A percentile compares a stretch with the other conserved stretches of the same genome.
Evolutionary conservation across 495 filamentous ascomycete genomes (phyloP).

Genomic region (Penicillium robsamsonii): DNA sequence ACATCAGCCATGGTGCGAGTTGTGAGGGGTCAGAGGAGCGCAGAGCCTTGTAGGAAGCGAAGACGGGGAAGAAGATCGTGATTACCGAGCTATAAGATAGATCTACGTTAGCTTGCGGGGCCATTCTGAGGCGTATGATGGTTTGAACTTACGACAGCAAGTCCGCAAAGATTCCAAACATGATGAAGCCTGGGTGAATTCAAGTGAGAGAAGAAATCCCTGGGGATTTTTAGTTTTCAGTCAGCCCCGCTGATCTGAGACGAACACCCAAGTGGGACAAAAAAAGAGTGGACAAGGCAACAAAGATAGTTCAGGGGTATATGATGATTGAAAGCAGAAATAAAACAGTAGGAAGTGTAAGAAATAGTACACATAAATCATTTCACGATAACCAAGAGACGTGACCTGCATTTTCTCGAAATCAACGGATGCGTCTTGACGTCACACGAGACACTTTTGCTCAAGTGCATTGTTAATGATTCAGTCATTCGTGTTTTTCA

Average conservation of each 20-base stretch:
- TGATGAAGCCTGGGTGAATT: constrained; percentile 33
- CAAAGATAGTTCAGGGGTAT: constrained; percentile 8
- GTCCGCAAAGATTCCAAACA: constrained; percentile 82
- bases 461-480: background rate
- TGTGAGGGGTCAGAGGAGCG: constrained; percentile 87
- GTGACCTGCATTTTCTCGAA: constrained; percentile 2
- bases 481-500: background rate
- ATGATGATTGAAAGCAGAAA: background rate
- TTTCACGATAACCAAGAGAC: constrained; percentile 10
- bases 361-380: background rate
- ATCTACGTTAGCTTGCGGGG: constrained; percentile 17
- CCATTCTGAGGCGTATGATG: background rate
- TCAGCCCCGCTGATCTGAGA: constrained; percentile 9
- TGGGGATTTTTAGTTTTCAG: constrained; percentile 4
- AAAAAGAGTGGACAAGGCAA: constrained; percentile 3
- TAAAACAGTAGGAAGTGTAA: background rate
- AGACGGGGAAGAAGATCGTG: constrained; percentile 92
- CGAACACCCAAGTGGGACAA: background rate
- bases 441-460: constrained; percentile 19
- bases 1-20: constrained; percentile 98
- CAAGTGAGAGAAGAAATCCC: background rate
- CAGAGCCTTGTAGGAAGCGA: constrained; percentile 97
- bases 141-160: constrained; percentile 66
- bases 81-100: constrained; percentile 59
- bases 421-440: constrained; percentile 27